phyloP scores from a whole-genome alignment of 495 filamentous ascomycete genomes.

The Penicillium cinerascens region DNA sequence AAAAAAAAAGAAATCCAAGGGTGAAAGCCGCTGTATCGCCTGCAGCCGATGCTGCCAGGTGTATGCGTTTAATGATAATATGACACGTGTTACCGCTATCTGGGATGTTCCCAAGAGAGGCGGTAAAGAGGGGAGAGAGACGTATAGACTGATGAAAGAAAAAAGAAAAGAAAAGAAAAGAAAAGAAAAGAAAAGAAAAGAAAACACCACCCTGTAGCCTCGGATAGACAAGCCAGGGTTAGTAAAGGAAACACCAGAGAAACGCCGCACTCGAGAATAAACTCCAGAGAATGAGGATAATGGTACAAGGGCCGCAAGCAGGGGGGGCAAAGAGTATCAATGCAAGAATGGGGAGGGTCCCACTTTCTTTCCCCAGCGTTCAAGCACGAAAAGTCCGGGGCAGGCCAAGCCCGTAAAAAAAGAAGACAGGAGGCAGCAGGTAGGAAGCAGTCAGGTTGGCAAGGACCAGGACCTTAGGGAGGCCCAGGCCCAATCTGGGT shows the following conservation, averaged over 20 bases:
- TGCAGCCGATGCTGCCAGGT: constrained; percentile 16
- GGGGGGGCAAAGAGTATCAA: neutral
- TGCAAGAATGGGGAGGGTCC: neutral
- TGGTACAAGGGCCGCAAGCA: constrained; percentile 8
- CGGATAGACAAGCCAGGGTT: no score
- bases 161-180: neutral
- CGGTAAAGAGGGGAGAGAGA: constrained; percentile 6
- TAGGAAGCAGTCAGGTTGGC: neutral
- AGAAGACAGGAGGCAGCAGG: neutral
- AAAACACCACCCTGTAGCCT: no score
- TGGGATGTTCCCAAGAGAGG: neutral
- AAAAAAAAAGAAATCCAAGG: constrained; percentile 10
- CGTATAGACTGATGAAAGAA: neutral
- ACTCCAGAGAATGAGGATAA: constrained; percentile 4
- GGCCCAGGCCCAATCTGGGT: constrained; percentile 1
- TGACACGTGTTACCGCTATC: constrained; percentile 22
- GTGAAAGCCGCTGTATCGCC: constrained; percentile 2
- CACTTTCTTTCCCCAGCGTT: neutral
- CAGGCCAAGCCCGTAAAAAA: neutral
- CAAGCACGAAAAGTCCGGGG: neutral
- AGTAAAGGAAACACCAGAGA: neutral
- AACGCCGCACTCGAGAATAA: neutral
- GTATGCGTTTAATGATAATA: constrained; percentile 8
- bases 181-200: neutral
- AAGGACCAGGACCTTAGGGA: neutral